A percentile compares a stretch with the other conserved stretches of the same genome.
Evolutionary conservation across 495 filamentous ascomycete species (phyloP).

Genomic region (Penicillium bialowiezense): DNA sequence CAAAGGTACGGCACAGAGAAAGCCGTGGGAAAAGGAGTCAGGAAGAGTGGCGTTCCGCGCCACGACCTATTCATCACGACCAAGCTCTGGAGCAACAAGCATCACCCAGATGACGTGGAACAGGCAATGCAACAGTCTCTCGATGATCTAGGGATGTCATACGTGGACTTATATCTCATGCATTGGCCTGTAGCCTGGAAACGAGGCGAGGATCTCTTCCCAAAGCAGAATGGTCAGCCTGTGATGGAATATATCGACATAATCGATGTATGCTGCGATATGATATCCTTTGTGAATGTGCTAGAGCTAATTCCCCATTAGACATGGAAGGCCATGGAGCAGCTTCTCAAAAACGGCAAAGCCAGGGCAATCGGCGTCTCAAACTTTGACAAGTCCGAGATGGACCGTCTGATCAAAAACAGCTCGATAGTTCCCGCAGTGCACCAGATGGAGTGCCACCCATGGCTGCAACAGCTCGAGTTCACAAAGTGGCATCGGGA

Average conservation of each 20-base stretch:
- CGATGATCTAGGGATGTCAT: slow-evolving; percentile 58
- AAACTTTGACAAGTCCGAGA: slow-evolving; percentile 69
- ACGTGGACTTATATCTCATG: slow-evolving; percentile 69
- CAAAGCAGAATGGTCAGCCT: slow-evolving; percentile 45
- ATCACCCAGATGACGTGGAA: slow-evolving; percentile 59
- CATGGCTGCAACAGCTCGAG: slow-evolving; percentile 58
- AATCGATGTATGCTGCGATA: slow-evolving; percentile 43
- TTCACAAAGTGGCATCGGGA: slow-evolving; percentile 55
- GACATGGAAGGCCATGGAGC: slow-evolving; percentile 67
- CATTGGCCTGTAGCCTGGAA: slow-evolving; percentile 63
- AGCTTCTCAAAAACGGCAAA: slow-evolving; percentile 53
- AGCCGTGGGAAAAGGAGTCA: slow-evolving; percentile 56
- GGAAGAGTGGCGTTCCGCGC: slow-evolving; percentile 52
- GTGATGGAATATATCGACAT: slow-evolving; percentile 44
- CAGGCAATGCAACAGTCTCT: slow-evolving; percentile 60
- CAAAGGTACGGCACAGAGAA: slow-evolving; percentile 50
- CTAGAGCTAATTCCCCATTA: slow-evolving; percentile 25
- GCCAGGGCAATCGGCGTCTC: slow-evolving; percentile 68
- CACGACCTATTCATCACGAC: slow-evolving; percentile 65
- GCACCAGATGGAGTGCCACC: slow-evolving; percentile 64
- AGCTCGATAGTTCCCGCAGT: slow-evolving; percentile 58
- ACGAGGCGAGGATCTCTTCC: slow-evolving; percentile 36
- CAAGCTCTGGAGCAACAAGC: slow-evolving; percentile 69
- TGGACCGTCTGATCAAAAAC: slow-evolving; percentile 65
- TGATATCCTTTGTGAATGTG: not conserved